phyloP scores from a whole-genome alignment of 495 filamentous ascomycete genomes.

The Aspergillus sparsus region DNA sequence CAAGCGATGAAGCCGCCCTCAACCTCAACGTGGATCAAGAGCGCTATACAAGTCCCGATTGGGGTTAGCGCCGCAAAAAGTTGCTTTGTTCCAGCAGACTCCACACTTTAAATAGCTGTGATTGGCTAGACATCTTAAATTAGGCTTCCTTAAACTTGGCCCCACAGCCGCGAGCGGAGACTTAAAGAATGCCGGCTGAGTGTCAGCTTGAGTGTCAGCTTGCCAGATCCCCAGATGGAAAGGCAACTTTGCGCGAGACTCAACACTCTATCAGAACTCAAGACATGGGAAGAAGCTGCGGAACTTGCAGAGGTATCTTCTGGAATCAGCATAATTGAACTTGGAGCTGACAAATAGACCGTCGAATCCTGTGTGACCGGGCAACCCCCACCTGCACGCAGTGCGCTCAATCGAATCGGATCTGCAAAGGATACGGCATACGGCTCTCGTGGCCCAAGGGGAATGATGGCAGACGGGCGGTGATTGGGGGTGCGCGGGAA shows the following conservation, averaged over 20 bases:
- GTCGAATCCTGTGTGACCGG: conserved; percentile 17
- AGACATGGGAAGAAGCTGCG: conserved; percentile 8
- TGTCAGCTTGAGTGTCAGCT: neutral
- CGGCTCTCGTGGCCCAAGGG: conserved; percentile 17
- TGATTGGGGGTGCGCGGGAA: neutral
- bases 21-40: neutral
- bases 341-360: conserved; percentile 14
- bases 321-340: neutral
- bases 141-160: neutral
- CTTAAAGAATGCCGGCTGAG: conserved; percentile 2
- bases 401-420: conserved; percentile 13
- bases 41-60: neutral
- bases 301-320: conserved; percentile 15
- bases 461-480: conserved; percentile 11
- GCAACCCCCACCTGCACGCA: conserved; percentile 11
- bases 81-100: conserved; percentile 1
- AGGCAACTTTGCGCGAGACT: conserved; percentile 17
- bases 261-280: neutral
- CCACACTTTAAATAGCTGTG: neutral
- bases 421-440: conserved; percentile 17
- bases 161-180: neutral
- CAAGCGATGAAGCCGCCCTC: neutral
- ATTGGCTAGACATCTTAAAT: neutral
- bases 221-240: conserved; percentile 1
- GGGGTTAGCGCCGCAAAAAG: conserved; percentile 14